phyloP scores from a whole-genome alignment of 2,329 filamentous ascomycete species.

The Colletotrichum sp. region DNA sequence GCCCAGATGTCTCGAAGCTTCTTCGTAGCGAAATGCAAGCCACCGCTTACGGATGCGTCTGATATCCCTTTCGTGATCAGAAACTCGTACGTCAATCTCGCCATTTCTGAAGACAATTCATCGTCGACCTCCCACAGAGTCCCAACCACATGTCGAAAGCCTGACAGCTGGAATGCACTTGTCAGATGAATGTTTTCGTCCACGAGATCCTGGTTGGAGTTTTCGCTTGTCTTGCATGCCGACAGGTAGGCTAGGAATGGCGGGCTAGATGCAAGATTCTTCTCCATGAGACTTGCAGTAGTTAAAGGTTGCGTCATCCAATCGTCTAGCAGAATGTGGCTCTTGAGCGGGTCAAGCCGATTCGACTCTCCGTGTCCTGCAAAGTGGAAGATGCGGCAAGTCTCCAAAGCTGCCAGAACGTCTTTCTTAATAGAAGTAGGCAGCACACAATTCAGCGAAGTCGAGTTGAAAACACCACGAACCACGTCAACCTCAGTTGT shows the following conservation, averaged over 20 bases:
- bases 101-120: constrained; percentile 31
- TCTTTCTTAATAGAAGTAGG: constrained; percentile 18
- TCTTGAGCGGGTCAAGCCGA: constrained; percentile 8
- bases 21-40: constrained; percentile 2
- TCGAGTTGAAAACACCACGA: constrained; percentile 1
- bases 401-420: constrained; percentile 26
- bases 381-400: constrained; percentile 45
- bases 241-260: constrained; percentile 44
- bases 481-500: constrained; percentile 23
- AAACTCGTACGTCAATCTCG: constrained; percentile 29
- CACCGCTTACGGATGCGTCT: constrained; percentile 1
- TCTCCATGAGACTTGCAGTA: constrained; percentile 19
- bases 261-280: neutral
- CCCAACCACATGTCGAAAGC: constrained; percentile 39
- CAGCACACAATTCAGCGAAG: neutral
- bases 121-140: constrained; percentile 34
- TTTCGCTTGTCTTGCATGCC: constrained; percentile 37
- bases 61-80: neutral
- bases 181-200: constrained; percentile 38
- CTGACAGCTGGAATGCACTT: constrained; percentile 40
- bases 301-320: constrained; percentile 1
- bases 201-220: constrained; percentile 21
- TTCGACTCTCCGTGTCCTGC: constrained; percentile 38
- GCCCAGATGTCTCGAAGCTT: neutral
- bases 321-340: constrained; percentile 16